A percentile compares a stretch with the other conserved stretches of the same genome.
phyloP scores from a whole-genome alignment of 768 basidiomycete species.

The Mycena haematopus region DNA sequence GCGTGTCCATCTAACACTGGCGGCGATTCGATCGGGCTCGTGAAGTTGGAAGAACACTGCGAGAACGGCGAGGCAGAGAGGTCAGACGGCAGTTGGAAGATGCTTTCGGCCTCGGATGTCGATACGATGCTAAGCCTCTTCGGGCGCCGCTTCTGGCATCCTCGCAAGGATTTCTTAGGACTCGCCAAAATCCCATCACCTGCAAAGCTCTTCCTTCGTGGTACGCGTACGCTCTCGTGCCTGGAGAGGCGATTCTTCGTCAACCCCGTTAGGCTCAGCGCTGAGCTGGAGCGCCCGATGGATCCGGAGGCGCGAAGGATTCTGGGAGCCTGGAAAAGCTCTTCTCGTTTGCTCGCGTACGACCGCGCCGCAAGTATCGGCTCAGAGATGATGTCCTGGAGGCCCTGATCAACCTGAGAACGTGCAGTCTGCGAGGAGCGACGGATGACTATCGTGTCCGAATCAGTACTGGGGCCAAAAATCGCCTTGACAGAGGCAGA shows the following conservation, averaged over 20 bases:
- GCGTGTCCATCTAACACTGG: constrained; percentile 26
- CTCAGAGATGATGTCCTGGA: constrained; percentile 84
- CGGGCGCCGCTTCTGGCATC: constrained; percentile 33
- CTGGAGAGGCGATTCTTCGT: constrained; percentile 66
- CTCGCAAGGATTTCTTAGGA: constrained; percentile 29
- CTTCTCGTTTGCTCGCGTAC: constrained; percentile 66
- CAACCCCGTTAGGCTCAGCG: constrained; percentile 66
- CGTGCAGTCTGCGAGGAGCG: constrained; percentile 72
- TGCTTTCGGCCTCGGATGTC: constrained; percentile 36
- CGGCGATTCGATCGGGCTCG: constrained; percentile 29
- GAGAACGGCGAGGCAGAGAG: constrained; percentile 46
- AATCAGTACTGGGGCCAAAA: constrained; percentile 60
- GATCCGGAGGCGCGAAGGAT: constrained; percentile 42
- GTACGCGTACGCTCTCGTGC: constrained; percentile 75
- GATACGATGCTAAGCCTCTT: constrained; percentile 46
- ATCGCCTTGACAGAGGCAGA: constrained; percentile 68
- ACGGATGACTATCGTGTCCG: constrained; percentile 67
- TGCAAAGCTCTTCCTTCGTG: constrained; percentile 59
- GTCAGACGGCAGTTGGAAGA: constrained; percentile 29
- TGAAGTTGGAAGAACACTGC: constrained; percentile 41
- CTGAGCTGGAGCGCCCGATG: constrained; percentile 63
- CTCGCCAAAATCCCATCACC: constrained; percentile 40
- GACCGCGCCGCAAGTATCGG: constrained; percentile 71
- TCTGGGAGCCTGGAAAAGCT: constrained; percentile 63
- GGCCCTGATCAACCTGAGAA: constrained; percentile 73